A percentile compares a stretch with the other conserved stretches of the same genome.
Conservation (phyloP, 495 filamentous ascomycete genomes). For the Acidomyces sp. region DNA sequence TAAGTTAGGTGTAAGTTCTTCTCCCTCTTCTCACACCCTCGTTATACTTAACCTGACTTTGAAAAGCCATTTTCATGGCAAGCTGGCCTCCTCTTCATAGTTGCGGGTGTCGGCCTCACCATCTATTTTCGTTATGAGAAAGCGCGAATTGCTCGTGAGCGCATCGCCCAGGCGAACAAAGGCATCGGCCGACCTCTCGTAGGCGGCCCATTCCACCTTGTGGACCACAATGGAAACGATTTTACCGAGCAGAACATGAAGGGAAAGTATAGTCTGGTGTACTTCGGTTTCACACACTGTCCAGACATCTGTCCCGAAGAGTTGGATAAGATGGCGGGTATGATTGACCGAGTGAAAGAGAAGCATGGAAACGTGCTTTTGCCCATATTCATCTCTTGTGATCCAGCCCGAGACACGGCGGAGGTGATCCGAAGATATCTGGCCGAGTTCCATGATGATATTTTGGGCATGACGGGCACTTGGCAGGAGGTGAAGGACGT, state of each 20-base stretch:
- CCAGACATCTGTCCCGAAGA: slow-evolving; percentile 98
- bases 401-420: slow-evolving; percentile 81
- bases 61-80: slow-evolving; percentile 92
- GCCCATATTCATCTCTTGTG: slow-evolving; percentile 89
- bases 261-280: slow-evolving; percentile 72
- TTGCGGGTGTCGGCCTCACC: slow-evolving; percentile 60
- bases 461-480: slow-evolving; percentile 81
- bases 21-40: neutral
- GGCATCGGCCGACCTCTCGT: slow-evolving; percentile 87
- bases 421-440: slow-evolving; percentile 73
- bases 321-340: slow-evolving; percentile 92
- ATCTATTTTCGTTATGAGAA: slow-evolving; percentile 89
- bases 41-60: neutral
- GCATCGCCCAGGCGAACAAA: slow-evolving; percentile 81
- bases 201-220: slow-evolving; percentile 69
- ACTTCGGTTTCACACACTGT: slow-evolving; percentile 97
- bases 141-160: slow-evolving; percentile 68
- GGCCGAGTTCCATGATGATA: slow-evolving; percentile 76
- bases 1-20: slow-evolving; percentile 13
- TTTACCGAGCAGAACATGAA: slow-evolving; percentile 68
- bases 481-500: slow-evolving; percentile 84
- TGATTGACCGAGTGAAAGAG: slow-evolving; percentile 68
- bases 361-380: slow-evolving; percentile 39
- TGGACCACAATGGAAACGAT: slow-evolving; percentile 64
- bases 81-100: slow-evolving; percentile 72